Base-by-base conservation (phyloP, 345 rosid species). In the Lagerstroemia speciosa region DNA sequence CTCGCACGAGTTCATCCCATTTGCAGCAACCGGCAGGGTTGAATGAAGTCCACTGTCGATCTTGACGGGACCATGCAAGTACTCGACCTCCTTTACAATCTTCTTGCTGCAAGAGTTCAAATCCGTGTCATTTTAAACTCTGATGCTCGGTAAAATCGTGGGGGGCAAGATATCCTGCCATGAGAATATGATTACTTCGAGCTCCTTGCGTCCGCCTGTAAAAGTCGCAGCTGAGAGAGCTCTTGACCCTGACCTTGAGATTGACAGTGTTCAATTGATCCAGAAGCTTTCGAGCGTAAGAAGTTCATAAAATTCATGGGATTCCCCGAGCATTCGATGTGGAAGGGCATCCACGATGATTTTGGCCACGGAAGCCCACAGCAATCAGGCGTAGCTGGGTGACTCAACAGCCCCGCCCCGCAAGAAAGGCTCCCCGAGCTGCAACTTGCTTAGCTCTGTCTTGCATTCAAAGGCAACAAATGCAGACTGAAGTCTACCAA, bases 261-360 rank as follows among this genome's bases (percentile, higher is more conserved):
- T 29, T 8, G 19, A 19, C 46, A 57, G 11, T 55, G 29, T 36
- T 3, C 12, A 55, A 72, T 75, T 26, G 75, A 72, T 37, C 92
- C 90, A 1, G 87, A 89, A 34, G 81, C 87, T 48, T 79, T 81
- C 72, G 69, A 65, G 52, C 88, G 87, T 34, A 19, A 72, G 3
- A 78, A 46, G 55, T 83, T 83, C 70, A 77, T 85, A n/a, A 36
- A 40, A 76, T 89, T 73, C 96, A 92, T 71, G 89, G 79, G 50
- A 83, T 87, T 72, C 76, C 89, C 36, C 77, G 69, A 45, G 77
- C 85, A 77, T 79, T 85, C 30, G 67, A 78, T 65, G 63, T 80
- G 40, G 71, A 40, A 31, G 76, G 65, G 65, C 3, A 1, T 48
- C 24, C 53, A 46, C n/a, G n/a, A 48, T 48, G 55, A 55, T 14